phyloP scores from a whole-genome alignment of 768 basidiomycete species.

The Boletus rubescentipes region DNA sequence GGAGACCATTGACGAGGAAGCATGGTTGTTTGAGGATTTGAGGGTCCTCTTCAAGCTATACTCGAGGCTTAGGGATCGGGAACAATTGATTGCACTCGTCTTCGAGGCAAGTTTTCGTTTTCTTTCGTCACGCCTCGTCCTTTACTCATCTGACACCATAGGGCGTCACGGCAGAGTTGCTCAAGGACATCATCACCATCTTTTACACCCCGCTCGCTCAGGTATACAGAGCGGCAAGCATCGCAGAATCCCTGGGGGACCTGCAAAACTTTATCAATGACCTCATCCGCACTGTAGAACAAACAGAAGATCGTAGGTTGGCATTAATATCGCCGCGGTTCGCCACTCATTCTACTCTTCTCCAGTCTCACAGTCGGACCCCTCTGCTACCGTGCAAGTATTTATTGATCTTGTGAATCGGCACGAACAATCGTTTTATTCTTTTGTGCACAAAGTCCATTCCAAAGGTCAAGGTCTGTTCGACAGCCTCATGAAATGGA shows the following conservation, averaged over 20 bases:
- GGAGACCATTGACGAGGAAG: conserved; percentile 91
- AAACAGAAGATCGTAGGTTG: conserved; percentile 80
- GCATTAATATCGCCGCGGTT: neutral
- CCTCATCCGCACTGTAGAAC: conserved; percentile 91
- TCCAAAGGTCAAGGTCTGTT: conserved; percentile 94
- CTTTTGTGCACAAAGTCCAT: conserved; percentile 98
- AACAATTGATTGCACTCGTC: conserved; percentile 88
- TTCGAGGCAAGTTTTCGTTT: conserved; percentile 73
- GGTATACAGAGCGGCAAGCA: conserved; percentile 96
- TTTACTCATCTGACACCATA: conserved; percentile 30
- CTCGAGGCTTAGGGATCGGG: conserved; percentile 78
- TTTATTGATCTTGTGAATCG: conserved; percentile 93
- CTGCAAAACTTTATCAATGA: conserved; percentile 94
- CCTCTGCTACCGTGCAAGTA: conserved; percentile 81
- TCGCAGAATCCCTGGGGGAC: conserved; percentile 89
- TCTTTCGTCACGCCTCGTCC: neutral
- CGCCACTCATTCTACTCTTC: conserved; percentile 1
- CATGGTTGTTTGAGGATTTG: conserved; percentile 94
- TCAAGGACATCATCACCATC: conserved; percentile 98
- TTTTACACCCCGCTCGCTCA: conserved; percentile 96
- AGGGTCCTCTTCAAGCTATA: conserved; percentile 77
- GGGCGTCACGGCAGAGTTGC: conserved; percentile 91
- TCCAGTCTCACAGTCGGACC: conserved; percentile 79
- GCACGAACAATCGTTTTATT: conserved; percentile 95
- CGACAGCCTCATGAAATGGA: conserved; percentile 93